Percentiles rank a stretch among this genome's conserved stretches.
These are phyloP conservation scores for Aschersonia sp. DNA, from an alignment of 2,329 filamentous ascomycete genomes.

Conservation along the genomic window DNA sequence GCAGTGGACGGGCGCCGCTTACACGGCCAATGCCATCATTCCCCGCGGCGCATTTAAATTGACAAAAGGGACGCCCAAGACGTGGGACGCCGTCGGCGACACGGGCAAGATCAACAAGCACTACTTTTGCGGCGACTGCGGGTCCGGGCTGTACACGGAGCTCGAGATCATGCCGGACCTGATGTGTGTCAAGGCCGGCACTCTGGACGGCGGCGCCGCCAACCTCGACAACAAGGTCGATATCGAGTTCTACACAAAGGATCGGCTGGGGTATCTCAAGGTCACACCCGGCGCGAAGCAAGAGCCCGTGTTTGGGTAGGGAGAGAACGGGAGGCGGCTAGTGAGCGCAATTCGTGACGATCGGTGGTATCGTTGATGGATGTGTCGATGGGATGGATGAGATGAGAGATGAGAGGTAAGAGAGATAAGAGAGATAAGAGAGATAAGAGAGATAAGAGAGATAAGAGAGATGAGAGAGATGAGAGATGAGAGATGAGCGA, in stretches of 20 bases:
- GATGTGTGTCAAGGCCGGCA: conserved; percentile 34
- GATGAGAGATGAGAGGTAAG: neutral
- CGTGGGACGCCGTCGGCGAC: conserved; percentile 29
- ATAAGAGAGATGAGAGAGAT: neutral
- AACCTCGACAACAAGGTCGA: conserved; percentile 25
- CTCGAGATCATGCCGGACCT: conserved; percentile 37
- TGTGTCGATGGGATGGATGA: neutral
- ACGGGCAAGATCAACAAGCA: conserved; percentile 40
- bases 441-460: too few species aligned
- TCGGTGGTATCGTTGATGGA: too few species aligned
- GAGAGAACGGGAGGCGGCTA: neutral
- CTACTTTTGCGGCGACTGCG: conserved; percentile 38
- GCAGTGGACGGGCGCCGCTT: conserved; percentile 36
- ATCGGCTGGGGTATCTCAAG: conserved; percentile 28
- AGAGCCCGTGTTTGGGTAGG: conserved; percentile 3
- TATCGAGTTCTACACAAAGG: conserved; percentile 38
- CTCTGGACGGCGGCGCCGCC: conserved; percentile 31
- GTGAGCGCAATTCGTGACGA: too few species aligned
- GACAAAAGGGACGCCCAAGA: conserved; percentile 31
- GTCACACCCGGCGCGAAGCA: conserved; percentile 17
- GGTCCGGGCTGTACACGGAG: conserved; percentile 33
- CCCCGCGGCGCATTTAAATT: conserved; percentile 29
- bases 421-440: too few species aligned
- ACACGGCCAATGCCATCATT: conserved; percentile 38
- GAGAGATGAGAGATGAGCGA: neutral